Percentiles rank a stretch among this genome's conserved stretches.
phyloP scores from a whole-genome alignment of 1,284 basidiomycete species.

The Melampsora americana region DNA sequence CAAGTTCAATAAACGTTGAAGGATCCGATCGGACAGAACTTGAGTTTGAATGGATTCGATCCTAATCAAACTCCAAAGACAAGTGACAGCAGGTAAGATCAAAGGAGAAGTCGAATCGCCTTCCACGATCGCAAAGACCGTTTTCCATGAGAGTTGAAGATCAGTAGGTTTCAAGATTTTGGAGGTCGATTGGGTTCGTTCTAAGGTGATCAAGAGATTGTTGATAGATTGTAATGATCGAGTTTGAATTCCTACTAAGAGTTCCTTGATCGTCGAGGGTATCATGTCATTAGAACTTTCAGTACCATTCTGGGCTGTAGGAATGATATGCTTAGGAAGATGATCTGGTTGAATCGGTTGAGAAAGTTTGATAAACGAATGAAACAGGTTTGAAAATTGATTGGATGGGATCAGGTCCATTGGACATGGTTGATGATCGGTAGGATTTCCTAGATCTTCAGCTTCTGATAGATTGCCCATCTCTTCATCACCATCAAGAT shows the following conservation, averaged over 20 bases:
- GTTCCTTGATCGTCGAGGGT: slow-evolving; percentile 15
- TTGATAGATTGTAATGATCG: slow-evolving; percentile 30
- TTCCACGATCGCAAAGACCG: background rate
- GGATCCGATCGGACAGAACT: too few relatives aligned
- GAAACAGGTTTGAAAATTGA: slow-evolving; percentile 17
- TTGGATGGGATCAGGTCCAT: slow-evolving; percentile 1
- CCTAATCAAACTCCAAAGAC: background rate
- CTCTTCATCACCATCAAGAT: slow-evolving; percentile 13
- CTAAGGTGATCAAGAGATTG: slow-evolving; percentile 34
- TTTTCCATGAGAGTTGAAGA: background rate
- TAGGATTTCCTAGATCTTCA: background rate
- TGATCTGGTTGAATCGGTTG: background rate
- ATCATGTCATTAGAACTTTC: background rate
- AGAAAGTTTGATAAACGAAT: slow-evolving; percentile 22
- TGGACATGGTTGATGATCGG: background rate
- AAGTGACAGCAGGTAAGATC: background rate
- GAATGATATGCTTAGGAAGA: background rate
- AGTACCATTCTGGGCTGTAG: slow-evolving; percentile 1
- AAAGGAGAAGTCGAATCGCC: background rate
- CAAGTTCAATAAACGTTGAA: too few relatives aligned
- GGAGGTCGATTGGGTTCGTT: background rate
- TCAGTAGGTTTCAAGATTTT: background rate
- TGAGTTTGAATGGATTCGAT: background rate
- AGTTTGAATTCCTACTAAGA: slow-evolving; percentile 26
- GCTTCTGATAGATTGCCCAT: slow-evolving; percentile 8